These are phyloP conservation scores for Candida nanaspora DNA, from an alignment of 805 yeast species.

Conservation along the genomic window DNA sequence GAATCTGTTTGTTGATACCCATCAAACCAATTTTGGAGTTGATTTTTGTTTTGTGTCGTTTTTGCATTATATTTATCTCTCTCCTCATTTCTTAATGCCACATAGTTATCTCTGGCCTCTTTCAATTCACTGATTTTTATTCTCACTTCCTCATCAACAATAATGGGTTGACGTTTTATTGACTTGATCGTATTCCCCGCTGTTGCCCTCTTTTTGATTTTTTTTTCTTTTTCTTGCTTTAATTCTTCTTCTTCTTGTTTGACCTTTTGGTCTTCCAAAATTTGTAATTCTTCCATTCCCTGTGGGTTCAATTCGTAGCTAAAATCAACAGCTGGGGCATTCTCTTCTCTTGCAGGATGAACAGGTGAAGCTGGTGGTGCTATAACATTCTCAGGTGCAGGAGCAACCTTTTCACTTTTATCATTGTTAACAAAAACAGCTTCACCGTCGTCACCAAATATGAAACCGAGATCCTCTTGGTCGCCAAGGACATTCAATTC, in stretches of 20 bases:
- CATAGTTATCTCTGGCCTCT: conserved; percentile 7
- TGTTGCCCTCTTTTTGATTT: too few species aligned
- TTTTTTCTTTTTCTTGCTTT: too few species aligned
- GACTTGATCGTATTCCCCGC: not conserved
- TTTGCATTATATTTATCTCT: too few species aligned
- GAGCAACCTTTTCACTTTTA: not conserved
- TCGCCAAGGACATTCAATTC: not conserved
- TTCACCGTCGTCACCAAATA: conserved; percentile 12
- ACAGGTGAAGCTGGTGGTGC: too few species aligned
- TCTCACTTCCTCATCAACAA: conserved; percentile 8
- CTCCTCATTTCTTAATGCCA: not conserved
- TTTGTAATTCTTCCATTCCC: too few species aligned
- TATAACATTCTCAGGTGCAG: too few species aligned
- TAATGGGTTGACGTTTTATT: not conserved
- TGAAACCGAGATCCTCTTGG: conserved; percentile 10
- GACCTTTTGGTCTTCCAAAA: too few species aligned
- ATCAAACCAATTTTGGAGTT: not conserved
- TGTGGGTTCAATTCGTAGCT: too few species aligned
- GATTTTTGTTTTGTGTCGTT: not conserved
- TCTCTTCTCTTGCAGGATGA: too few species aligned
- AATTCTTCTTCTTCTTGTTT: too few species aligned
- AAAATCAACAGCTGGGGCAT: too few species aligned
- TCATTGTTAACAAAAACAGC: conserved; percentile 1
- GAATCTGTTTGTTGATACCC: not conserved
- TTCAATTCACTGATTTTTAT: conserved; percentile 10